Base-by-base conservation (phyloP, 805 yeast genomes). In the Pichia exigua region DNA sequence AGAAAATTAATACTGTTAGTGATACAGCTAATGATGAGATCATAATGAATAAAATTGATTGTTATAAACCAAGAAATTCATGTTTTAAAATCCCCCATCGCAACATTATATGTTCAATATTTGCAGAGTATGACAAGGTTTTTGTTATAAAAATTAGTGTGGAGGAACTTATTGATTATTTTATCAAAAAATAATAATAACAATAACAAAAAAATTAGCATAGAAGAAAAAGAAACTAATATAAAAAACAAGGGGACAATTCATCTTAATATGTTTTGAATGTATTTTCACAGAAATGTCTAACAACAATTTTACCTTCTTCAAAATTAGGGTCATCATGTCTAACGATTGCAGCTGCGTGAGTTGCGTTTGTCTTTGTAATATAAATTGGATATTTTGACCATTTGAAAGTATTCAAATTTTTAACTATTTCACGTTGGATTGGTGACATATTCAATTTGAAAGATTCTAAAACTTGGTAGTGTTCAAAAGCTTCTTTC, bases 311-410 rank as follows among this genome's bases (percentile, higher is more conserved):
- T 59, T 80, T 77, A 0, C 96, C 96, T 65, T 88, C 95, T 35
- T 67, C 78, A 55, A 83, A 82, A 12, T 74, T 73, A 12, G 74
- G 73, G 30, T 76, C 77, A 24, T 69, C 68, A 55, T 75, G 79
- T 47, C 95, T 75, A 43, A 83, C 87, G 53, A 88, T 85, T 2
- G 88, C 83, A 1, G 94, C 95, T 1, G 95, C 88, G 61, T 88
- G 96, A 1, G 95, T 78, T 44, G 82, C 77, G 46, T 74, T 74
- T 7, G 92, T 82, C 30, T 76, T 70, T 40, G 83, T 74, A 52
- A 88, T 84, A 53, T 83, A 75, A 27, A 88, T 74, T 0, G 94
- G 91, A 58, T 67, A 83, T 62, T 87, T 88, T 43, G 70, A 65
- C 95, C 95, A 89, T 2, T 69, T 60, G 5, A 87, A 63, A 4